A percentile compares a stretch with the other conserved stretches of the same genome.
phyloP scores from a whole-genome alignment of 352 stramenopile genomes.

The Phytophthora syringae region DNA sequence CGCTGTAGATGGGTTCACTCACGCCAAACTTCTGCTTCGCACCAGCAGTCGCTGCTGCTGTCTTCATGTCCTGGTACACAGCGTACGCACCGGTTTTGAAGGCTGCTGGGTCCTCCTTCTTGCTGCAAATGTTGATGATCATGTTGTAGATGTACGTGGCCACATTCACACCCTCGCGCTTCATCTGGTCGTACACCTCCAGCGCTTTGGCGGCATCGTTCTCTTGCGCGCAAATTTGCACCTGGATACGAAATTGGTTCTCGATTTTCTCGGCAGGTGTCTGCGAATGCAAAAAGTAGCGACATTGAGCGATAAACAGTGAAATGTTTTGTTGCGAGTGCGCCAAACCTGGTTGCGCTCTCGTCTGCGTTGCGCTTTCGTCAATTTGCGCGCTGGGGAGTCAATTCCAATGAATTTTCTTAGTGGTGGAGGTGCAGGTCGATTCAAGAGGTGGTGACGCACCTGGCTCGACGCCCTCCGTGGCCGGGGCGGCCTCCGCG shows the following conservation, averaged over 20 bases:
- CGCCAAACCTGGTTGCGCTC: slow-evolving; percentile 55
- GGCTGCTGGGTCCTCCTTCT: slow-evolving; percentile 39
- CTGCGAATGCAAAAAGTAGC: slow-evolving; percentile 23
- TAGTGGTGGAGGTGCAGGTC: background rate
- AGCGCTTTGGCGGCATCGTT: slow-evolving; percentile 50
- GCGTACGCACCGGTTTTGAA: slow-evolving; percentile 53
- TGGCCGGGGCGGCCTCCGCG: slow-evolving; percentile 15
- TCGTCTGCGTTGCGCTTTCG: slow-evolving; percentile 50
- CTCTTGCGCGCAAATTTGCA: slow-evolving; percentile 51
- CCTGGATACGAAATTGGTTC: slow-evolving; percentile 45
- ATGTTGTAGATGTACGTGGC: slow-evolving; percentile 61
- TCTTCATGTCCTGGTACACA: slow-evolving; percentile 78
- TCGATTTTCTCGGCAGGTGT: slow-evolving; percentile 48
- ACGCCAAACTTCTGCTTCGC: slow-evolving; percentile 22
- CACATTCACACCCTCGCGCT: slow-evolving; percentile 39
- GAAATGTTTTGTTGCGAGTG: background rate
- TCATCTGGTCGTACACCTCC: slow-evolving; percentile 62
- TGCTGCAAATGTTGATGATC: slow-evolving; percentile 68
- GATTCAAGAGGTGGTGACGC: background rate
- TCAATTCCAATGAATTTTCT: background rate
- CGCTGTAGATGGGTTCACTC: slow-evolving; percentile 76
- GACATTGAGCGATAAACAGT: background rate
- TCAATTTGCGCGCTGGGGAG: slow-evolving; percentile 27
- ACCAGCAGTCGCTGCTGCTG: slow-evolving; percentile 21
- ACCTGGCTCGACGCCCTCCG: slow-evolving; percentile 27